Base-by-base conservation (phyloP, 257 asterid species). In the Nicotiana undulata region DNA sequence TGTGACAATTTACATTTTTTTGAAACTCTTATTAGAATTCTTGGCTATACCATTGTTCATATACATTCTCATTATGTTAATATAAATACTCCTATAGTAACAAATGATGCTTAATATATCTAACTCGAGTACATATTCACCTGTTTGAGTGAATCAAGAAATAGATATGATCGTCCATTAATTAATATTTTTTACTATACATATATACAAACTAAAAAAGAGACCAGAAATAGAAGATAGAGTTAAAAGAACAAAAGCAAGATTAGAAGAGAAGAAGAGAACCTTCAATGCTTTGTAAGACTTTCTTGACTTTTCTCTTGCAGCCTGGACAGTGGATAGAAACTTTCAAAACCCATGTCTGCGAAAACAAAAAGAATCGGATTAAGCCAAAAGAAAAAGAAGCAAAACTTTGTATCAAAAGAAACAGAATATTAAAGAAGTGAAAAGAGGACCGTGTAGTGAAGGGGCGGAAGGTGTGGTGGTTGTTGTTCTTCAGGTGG, bases 281-380 rank as follows among this genome's bases (percentile, higher is more conserved):
- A 93, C 98, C 98, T 86, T 94, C 97, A 53, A 93, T 90, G 88
- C 82, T 84, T 75, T 85, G 96, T 2, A 93, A 87, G 15, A 93
- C 88, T 89, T 90, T 94, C 91, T 94, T 90, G 77, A 93, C 98
- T 83, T 94, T 91, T 44, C 82, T 89, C 75, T 88, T 91, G 90
- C 98, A 94, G 82, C 93, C 98, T 89, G 91, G 91, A 58, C 98
- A 94, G 87, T 94, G 98, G 86, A 94, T 93, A 46, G 97, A 91
- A 80, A 94, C 98, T 67, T 89, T 94, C 63, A 94, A 85, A 84
- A 82, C 83, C 97, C 94, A 89, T 66, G 91, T 94, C 98, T 94
- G 90, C 37, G 58, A 82, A 81, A 31, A 75, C 13, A 49, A 52
- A 51, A 84, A 28, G 26, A 60, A 49, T 8, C 24, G 9, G 52